Evolutionary conservation across 2,329 filamentous ascomycete genomes (phyloP), one percentile per base, ranked within the genome.

Genomic region (Venturia aucupariae): DNA sequence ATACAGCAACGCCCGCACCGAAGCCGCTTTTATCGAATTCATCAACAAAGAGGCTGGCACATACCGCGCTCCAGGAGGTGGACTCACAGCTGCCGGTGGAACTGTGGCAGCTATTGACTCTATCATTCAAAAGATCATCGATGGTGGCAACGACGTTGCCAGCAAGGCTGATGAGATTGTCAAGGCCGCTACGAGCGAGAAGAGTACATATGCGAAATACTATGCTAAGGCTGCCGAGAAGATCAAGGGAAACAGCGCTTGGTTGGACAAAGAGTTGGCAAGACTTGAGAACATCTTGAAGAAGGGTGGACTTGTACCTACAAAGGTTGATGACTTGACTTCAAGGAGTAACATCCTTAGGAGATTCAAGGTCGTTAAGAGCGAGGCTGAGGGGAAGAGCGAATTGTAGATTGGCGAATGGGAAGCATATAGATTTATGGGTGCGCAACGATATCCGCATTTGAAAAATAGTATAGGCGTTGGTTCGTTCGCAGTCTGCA

Each of bases 191-290:
- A 82, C 83, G 70, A 75, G 94, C 62, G 84, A 88, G 78, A 86
- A 61, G 35, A 38, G 30, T 19, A 13, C 32, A 5, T 96, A 93
- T 73, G 90, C 90, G 59, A 84, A 92, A 78, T 99, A 99, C 84
- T 97, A 99, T 77, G 82, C 94, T 75, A 90, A 90, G 75, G 92
- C 96, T 64, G 89, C 94, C 67, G 85, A 90, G 75, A 97, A 97
- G 86, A 80, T 94, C 68, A 82, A 80, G 74, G 82, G 87, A 76
- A 95, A 89, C 78, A 82, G 89, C 67, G 87, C 81, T 62, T 97
- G 90, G 73, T 90, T 86, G 60, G 80, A 85, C 73, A 97, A 96
- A 86, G 93, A 97, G 82, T 81, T 92, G 67, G 82, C 86, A 67
- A 85, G 93, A 68, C 82, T 97, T 67, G 84, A 90, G 70, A 86